Evolutionary conservation across 176 grass and related monocot genomes (phyloP).

Genomic region (Eragrostis nindensis): DNA sequence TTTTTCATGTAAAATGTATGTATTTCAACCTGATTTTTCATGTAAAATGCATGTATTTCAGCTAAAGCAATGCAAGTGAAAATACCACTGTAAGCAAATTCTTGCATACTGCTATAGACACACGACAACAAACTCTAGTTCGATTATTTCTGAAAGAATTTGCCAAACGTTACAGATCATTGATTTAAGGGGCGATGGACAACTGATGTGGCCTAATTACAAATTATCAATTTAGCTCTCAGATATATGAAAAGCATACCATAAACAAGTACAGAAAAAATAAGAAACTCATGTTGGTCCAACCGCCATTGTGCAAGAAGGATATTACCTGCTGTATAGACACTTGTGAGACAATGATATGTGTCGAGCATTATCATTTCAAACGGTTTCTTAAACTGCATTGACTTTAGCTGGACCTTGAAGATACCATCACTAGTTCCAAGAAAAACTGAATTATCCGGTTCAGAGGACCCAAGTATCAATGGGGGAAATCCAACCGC

Average conservation of each 20-base stretch:
- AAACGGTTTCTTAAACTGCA: background rate
- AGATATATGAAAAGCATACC: background rate
- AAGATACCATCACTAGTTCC: background rate
- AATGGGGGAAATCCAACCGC: background rate
- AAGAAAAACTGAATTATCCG: background rate
- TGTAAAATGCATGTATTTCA: too few species aligned
- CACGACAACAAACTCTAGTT: background rate
- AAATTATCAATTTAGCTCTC: background rate
- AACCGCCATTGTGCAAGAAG: background rate
- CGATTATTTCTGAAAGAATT: background rate
- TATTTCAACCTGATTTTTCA: too few species aligned
- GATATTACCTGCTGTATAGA: background rate
- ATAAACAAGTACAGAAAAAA: background rate
- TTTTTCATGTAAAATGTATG: background rate
- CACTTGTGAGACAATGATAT: background rate
- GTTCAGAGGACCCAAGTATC: background rate
- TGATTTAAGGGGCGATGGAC: background rate
- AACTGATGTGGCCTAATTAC: background rate
- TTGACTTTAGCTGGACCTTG: slow-evolving; percentile 26
- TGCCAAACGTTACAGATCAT: background rate
- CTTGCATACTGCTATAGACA: background rate
- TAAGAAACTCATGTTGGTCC: background rate
- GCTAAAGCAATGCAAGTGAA: background rate
- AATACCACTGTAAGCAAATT: background rate
- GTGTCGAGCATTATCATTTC: fast-evolving